Percentiles rank a stretch among this genome's conserved stretches.
These are phyloP conservation scores for Neofusicoccum ribis DNA, from an alignment of 2,329 filamentous ascomycete species.

Conservation along the genomic window DNA sequence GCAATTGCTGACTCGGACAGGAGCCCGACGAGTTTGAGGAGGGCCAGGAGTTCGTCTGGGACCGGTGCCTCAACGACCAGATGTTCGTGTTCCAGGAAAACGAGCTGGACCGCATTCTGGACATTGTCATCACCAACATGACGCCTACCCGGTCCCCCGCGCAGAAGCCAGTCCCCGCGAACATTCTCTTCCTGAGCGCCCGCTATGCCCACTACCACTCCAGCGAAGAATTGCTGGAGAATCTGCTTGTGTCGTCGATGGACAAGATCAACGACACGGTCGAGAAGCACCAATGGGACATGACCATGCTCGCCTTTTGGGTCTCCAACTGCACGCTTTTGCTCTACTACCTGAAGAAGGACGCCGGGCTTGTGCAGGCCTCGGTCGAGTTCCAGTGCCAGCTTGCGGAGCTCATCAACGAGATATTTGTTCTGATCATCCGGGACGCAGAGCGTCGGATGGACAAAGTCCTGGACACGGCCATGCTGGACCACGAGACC, in stretches of 20 bases:
- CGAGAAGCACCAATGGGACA: slow-evolving; percentile 96
- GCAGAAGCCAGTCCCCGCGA: slow-evolving; percentile 97
- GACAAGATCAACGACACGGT: slow-evolving; percentile 96
- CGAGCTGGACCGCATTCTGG: slow-evolving; percentile 86
- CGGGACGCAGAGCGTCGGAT: slow-evolving; percentile 92
- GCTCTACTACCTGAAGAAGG: slow-evolving; percentile 97
- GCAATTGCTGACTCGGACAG: neutral
- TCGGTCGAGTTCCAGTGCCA: slow-evolving; percentile 91
- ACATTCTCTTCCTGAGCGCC: slow-evolving; percentile 93
- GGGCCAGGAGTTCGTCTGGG: slow-evolving; percentile 93
- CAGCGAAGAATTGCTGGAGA: slow-evolving; percentile 77
- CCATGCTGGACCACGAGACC: slow-evolving; percentile 96
- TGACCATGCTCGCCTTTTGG: slow-evolving; percentile 99
- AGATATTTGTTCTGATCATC: slow-evolving; percentile 97
- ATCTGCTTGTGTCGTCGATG: slow-evolving; percentile 81
- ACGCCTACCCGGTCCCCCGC: slow-evolving; percentile 90
- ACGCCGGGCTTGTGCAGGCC: slow-evolving; percentile 74
- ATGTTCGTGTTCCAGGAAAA: slow-evolving; percentile 99
- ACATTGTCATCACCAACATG: slow-evolving; percentile 98
- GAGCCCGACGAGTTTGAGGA: slow-evolving; percentile 75
- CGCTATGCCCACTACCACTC: slow-evolving; percentile 97
- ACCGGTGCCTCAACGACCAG: slow-evolving; percentile 89
- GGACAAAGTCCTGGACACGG: slow-evolving; percentile 89
- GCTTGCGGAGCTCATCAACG: slow-evolving; percentile 90
- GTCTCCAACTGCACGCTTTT: slow-evolving; percentile 94